Conservation (phyloP, 139 green algal genomes). For the Auxenochlorella pyrenoidosa region DNA sequence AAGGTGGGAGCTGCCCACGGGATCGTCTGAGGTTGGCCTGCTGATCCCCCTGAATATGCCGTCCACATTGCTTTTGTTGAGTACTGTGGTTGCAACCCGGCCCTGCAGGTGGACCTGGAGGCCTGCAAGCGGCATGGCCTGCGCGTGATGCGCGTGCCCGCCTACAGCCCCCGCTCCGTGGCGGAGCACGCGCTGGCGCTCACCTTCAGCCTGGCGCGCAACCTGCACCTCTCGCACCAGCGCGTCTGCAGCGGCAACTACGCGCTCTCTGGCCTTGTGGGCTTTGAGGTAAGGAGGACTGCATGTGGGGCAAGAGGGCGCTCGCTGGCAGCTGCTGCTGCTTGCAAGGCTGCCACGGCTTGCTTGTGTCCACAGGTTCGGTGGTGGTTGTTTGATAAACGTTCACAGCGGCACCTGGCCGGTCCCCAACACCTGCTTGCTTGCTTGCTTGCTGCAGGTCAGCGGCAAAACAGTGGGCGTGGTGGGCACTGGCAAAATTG, state of each 20-base stretch:
- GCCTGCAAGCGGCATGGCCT: constrained; percentile 46
- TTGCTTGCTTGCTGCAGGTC: constrained; percentile 78
- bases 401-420: neutral
- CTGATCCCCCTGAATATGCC: too few species aligned
- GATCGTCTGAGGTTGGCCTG: too few species aligned
- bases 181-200: constrained; percentile 83
- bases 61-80: too few species aligned
- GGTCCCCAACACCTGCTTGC: constrained; percentile 30
- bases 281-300: constrained; percentile 67
- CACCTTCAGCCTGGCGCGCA: constrained; percentile 75
- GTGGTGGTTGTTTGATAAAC: too few species aligned
- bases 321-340: neutral
- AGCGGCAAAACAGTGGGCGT: constrained; percentile 75
- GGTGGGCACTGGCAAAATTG: constrained; percentile 87
- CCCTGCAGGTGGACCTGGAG: constrained; percentile 62
- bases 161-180: constrained; percentile 77
- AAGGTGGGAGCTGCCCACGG: neutral
- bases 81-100: too few species aligned
- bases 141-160: constrained; percentile 73
- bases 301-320: constrained; percentile 27
- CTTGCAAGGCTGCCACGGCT: neutral
- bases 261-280: constrained; percentile 77
- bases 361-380: too few species aligned
- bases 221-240: constrained; percentile 61
- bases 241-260: constrained; percentile 75